Evolutionary conservation across 768 basidiomycete species (phyloP).

Genomic region (Xerocomus spinulosus): DNA sequence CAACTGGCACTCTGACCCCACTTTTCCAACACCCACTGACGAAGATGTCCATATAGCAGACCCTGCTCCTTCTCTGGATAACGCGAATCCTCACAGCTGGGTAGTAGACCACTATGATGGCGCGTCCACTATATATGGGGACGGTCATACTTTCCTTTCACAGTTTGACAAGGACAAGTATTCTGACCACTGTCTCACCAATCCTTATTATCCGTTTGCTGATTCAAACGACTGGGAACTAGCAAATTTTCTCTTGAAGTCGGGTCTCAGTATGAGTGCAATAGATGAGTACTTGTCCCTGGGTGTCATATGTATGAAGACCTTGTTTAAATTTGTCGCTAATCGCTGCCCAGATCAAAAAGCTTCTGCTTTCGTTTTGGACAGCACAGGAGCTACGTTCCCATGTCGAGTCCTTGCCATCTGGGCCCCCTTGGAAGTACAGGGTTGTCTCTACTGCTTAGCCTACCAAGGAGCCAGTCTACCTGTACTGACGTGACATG

Average conservation of each 20-base stretch:
- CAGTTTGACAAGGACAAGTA: background rate
- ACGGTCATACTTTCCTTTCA: background rate
- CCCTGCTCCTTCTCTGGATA: no score
- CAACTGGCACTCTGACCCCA: no score
- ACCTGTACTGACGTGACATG: slow-evolving; percentile 23
- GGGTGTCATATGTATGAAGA: background rate
- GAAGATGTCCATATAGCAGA: no score
- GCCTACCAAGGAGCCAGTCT: slow-evolving; percentile 19
- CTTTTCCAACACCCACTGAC: no score
- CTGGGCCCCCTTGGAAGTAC: slow-evolving; percentile 14
- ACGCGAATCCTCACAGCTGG: no score
- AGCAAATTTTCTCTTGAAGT: background rate
- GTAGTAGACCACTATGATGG: no score
- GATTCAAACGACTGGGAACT: background rate
- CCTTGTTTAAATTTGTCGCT: background rate
- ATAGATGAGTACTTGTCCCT: background rate
- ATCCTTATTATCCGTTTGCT: background rate
- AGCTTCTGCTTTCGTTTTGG: background rate
- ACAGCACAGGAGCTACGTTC: background rate
- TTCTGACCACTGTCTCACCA: background rate
- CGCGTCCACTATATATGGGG: no score
- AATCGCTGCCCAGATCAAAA: background rate
- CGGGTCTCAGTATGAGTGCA: background rate
- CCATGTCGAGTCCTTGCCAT: background rate
- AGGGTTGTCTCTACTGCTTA: slow-evolving; percentile 1